Evolutionary conservation across 1,284 basidiomycete genomes (phyloP).

Genomic region (Rhodotorula mucilaginosa): DNA sequence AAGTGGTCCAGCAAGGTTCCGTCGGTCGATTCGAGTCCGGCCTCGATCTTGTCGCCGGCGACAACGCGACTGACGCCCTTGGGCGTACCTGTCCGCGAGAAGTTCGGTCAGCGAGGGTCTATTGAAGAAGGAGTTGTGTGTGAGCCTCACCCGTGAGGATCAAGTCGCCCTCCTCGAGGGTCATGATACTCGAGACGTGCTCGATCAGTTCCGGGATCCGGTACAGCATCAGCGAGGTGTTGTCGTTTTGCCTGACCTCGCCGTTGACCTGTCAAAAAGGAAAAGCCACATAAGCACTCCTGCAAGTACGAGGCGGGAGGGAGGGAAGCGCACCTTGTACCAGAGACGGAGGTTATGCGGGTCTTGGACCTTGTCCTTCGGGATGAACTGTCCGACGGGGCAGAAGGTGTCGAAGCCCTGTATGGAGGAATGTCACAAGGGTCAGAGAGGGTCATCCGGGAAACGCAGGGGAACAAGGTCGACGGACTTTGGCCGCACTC

Average conservation of each 20-base stretch:
- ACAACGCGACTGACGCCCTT: slow-evolving; percentile 78
- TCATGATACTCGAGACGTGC: slow-evolving; percentile 93
- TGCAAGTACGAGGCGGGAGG: neutral
- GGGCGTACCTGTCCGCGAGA: slow-evolving; percentile 62
- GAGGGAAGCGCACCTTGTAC: slow-evolving; percentile 55
- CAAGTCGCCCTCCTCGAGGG: slow-evolving; percentile 68
- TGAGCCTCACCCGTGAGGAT: slow-evolving; percentile 46
- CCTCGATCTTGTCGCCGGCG: slow-evolving; percentile 76
- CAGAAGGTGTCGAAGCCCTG: slow-evolving; percentile 77
- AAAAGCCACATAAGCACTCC: too few species aligned
- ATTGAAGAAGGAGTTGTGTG: too few species aligned
- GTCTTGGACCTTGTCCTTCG: slow-evolving; percentile 67
- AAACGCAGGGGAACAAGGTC: slow-evolving; percentile 40
- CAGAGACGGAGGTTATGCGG: slow-evolving; percentile 71
- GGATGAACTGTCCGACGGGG: slow-evolving; percentile 61
- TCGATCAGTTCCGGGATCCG: slow-evolving; percentile 83
- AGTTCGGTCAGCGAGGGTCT: too few species aligned
- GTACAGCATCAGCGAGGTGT: slow-evolving; percentile 85
- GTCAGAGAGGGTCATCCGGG: neutral
- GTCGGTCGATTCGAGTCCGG: slow-evolving; percentile 62
- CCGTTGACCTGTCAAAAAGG: slow-evolving; percentile 67
- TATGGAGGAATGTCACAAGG: neutral
- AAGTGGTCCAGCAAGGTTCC: slow-evolving; percentile 58
- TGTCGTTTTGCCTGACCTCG: slow-evolving; percentile 75
- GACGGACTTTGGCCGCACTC: slow-evolving; percentile 75